Evolutionary conservation across 1,284 basidiomycete species (phyloP).

Genomic region (Meira miltonrushii): DNA sequence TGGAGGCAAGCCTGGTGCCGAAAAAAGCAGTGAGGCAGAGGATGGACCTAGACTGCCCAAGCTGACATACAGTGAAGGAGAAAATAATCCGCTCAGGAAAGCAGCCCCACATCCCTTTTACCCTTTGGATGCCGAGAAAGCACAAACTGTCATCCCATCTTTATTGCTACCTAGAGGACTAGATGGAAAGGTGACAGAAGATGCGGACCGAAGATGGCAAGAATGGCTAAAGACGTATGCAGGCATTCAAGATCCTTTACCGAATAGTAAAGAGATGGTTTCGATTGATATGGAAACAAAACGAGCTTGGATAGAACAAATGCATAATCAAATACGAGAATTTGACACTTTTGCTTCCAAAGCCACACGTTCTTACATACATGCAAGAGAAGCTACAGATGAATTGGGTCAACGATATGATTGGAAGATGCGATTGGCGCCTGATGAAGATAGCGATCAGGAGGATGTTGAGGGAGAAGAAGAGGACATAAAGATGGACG

Average conservation of each 20-base stretch:
- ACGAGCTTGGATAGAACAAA: not conserved
- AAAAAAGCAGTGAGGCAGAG: not conserved
- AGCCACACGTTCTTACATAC: conserved; percentile 9
- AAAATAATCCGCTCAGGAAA: not conserved
- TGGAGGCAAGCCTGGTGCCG: not conserved
- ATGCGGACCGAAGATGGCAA: not conserved
- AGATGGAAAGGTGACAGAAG: not conserved
- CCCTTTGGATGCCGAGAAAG: conserved; percentile 1
- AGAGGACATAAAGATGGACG: conserved; percentile 5
- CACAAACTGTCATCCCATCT: not conserved
- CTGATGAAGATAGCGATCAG: conserved; percentile 9
- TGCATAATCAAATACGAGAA: not conserved
- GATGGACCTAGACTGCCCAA: not conserved
- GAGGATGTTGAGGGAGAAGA: conserved; percentile 10
- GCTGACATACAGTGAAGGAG: not conserved
- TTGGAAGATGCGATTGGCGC: conserved; percentile 15
- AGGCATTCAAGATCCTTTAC: not conserved
- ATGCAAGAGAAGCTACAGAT: conserved; percentile 14
- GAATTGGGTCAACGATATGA: conserved; percentile 16
- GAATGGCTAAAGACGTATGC: not conserved
- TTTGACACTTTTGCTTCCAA: conserved; percentile 6
- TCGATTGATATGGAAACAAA: not conserved
- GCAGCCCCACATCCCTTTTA: conserved; percentile 3
- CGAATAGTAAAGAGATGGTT: not conserved
- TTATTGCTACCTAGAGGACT: not conserved